phyloP scores from a whole-genome alignment of 2,329 filamentous ascomycete species.

The Penicillium palitans region DNA sequence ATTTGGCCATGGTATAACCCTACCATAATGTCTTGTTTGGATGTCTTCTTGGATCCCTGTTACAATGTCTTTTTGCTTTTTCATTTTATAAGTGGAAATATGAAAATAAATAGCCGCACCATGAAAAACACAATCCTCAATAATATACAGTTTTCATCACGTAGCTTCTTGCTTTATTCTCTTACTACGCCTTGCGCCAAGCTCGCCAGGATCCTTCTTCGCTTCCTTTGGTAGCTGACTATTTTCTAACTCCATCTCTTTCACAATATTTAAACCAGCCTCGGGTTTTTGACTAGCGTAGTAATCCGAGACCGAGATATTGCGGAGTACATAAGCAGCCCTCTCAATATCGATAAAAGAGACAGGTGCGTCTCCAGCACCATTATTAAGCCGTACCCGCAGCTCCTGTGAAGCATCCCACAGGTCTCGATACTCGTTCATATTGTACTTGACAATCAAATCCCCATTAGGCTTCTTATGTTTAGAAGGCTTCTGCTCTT shows the following conservation, averaged over 20 bases:
- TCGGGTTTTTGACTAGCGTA: background rate
- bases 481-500: conserved; percentile 13
- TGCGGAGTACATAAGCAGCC: conserved; percentile 40
- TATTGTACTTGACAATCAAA: conserved; percentile 43
- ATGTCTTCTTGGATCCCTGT: background rate
- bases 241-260: background rate
- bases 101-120: accelerated
- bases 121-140: background rate
- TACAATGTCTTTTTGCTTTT: background rate
- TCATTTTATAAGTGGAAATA: background rate
- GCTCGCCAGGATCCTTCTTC: background rate
- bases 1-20: background rate
- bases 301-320: conserved; percentile 33
- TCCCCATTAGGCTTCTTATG: conserved; percentile 27
- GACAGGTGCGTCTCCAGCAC: conserved; percentile 16
- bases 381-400: conserved; percentile 24
- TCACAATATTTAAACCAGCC: background rate
- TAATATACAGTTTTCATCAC: background rate
- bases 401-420: conserved; percentile 32
- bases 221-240: background rate
- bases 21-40: background rate
- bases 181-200: background rate
- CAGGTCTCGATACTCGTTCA: conserved; percentile 40
- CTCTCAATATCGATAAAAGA: conserved; percentile 39
- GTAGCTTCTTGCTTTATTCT: background rate